Evolutionary conservation across 1,284 basidiomycete genomes (phyloP).

Genomic region (Sanghuangporus sanghuang): DNA sequence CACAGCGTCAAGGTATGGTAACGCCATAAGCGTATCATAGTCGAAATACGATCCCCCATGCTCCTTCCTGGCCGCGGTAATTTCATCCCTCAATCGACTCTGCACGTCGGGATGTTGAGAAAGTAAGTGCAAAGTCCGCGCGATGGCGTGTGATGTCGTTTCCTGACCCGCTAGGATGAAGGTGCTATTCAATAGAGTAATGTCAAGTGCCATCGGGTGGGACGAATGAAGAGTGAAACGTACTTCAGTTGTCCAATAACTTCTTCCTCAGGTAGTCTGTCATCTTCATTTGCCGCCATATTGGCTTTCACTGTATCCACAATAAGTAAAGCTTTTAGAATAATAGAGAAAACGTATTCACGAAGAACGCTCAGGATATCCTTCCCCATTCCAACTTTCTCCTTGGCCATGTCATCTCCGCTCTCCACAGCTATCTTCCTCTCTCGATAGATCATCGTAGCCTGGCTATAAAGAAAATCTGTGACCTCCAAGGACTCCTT

Average conservation of each 20-base stretch:
- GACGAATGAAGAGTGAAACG: background rate
- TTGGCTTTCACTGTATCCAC: conserved; percentile 22
- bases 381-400: conserved; percentile 23
- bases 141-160: conserved; percentile 33
- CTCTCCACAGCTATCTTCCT: conserved; percentile 18
- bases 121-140: conserved; percentile 33
- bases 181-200: conserved; percentile 23
- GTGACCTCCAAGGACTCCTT: conserved; percentile 31
- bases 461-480: conserved; percentile 15
- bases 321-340: conserved; percentile 6
- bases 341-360: conserved; percentile 3
- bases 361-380: conserved; percentile 25
- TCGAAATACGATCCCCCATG: conserved; percentile 23
- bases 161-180: conserved; percentile 35
- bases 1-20: conserved; percentile 36
- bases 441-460: conserved; percentile 13
- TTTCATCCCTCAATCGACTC: conserved; percentile 31
- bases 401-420: conserved; percentile 17
- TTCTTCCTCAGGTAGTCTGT: conserved; percentile 9
- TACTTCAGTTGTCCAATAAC: conserved; percentile 25
- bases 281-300: conserved; percentile 9
- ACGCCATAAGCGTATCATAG: conserved; percentile 30
- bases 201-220: background rate
- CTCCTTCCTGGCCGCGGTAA: conserved; percentile 25
- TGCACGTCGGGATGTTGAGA: conserved; percentile 30